Conservation (phyloP, 1,284 basidiomycete genomes). For the Coriolopsis trogii region DNA sequence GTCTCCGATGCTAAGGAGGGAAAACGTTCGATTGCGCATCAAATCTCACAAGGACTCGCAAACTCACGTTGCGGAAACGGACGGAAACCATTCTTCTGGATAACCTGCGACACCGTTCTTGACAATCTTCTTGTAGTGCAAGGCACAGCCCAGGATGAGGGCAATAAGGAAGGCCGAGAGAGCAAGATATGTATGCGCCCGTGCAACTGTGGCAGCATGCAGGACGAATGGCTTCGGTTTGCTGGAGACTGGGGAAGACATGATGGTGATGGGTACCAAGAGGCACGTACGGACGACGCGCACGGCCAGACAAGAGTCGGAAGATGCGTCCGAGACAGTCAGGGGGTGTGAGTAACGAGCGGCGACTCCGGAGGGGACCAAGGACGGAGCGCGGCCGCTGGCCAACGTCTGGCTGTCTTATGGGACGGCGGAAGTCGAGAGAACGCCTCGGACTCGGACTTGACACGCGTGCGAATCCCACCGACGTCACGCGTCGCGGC, state of each 20-base stretch:
- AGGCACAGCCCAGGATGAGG: constrained; percentile 65
- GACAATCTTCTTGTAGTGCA: constrained; percentile 88
- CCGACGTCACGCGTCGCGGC: background rate
- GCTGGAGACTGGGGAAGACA: constrained; percentile 6
- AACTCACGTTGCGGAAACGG: constrained; percentile 89
- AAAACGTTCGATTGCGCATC: background rate
- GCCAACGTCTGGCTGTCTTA: too few species aligned
- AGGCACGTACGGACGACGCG: background rate
- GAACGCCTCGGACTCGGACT: background rate
- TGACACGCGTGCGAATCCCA: background rate
- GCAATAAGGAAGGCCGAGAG: constrained; percentile 74
- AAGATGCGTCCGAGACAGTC: too few species aligned
- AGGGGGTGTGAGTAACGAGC: too few species aligned
- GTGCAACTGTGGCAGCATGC: constrained; percentile 55
- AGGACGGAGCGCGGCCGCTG: too few species aligned
- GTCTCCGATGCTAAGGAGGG: constrained; percentile 76
- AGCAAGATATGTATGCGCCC: constrained; percentile 74
- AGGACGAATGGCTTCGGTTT: constrained; percentile 18
- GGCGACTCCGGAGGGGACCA: too few species aligned
- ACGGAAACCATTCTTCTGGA: constrained; percentile 92
- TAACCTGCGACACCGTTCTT: constrained; percentile 87
- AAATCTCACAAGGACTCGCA: background rate
- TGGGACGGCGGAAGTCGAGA: background rate
- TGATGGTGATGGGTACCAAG: background rate
- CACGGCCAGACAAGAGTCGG: background rate